Evolutionary conservation across 2,329 filamentous ascomycete genomes (phyloP).

Genomic region (Paecilomyces sp.): DNA sequence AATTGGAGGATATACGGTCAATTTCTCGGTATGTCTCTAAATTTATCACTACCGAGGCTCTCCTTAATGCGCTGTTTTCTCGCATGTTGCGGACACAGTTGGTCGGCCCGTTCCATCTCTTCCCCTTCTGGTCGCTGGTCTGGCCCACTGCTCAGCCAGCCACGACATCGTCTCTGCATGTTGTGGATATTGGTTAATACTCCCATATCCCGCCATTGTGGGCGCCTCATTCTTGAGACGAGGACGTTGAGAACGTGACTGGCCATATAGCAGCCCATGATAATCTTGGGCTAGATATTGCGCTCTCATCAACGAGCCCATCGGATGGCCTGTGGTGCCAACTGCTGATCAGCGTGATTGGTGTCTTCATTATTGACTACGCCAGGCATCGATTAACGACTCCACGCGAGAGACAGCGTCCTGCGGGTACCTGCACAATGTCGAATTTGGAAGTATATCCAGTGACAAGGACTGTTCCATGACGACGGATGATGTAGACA

Average conservation of each 20-base stretch:
- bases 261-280: not conserved
- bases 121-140: not conserved
- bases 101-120: not conserved
- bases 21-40: not conserved
- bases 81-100: not conserved
- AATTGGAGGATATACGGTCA: too few species aligned
- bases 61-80: not conserved
- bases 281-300: not conserved
- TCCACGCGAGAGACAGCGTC: not conserved
- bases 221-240: not conserved
- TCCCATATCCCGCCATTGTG: not conserved
- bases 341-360: not conserved
- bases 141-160: not conserved
- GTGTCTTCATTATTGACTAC: not conserved
- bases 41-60: not conserved
- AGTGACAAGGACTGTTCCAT: not conserved
- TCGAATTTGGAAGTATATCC: not conserved
- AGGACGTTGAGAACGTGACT: not conserved
- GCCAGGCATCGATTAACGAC: not conserved
- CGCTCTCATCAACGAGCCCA: not conserved
- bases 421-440: not conserved
- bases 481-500: not conserved
- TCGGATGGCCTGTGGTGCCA: not conserved
- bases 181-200: not conserved
- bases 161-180: not conserved